Conservation (phyloP, 1,284 basidiomycete genomes). For the Cryptococcus jaspeensis region DNA sequence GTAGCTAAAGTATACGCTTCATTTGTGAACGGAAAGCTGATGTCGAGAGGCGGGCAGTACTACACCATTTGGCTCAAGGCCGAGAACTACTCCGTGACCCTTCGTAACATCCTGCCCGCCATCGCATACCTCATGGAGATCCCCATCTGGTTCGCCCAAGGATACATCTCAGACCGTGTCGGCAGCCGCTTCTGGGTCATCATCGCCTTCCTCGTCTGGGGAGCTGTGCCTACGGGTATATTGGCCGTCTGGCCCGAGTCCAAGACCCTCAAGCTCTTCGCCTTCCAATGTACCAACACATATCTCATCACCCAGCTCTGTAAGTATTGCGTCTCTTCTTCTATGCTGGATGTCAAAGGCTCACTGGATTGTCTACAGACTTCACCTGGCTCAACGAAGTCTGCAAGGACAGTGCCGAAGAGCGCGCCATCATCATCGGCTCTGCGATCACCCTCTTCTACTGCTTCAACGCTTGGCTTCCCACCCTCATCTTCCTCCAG, state of each 20-base stretch:
- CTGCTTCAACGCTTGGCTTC: slow-evolving; percentile 22
- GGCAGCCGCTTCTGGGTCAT: slow-evolving; percentile 3
- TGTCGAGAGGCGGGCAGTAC: background rate
- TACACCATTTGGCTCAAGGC: slow-evolving; percentile 18
- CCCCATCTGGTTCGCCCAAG: slow-evolving; percentile 15
- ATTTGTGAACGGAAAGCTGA: too few species aligned
- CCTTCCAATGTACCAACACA: slow-evolving; percentile 7
- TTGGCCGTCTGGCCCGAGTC: slow-evolving; percentile 18
- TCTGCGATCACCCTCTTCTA: background rate
- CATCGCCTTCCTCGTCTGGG: slow-evolving; percentile 16
- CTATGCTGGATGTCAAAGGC: background rate
- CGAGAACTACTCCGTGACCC: slow-evolving; percentile 13
- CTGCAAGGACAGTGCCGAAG: slow-evolving; percentile 11
- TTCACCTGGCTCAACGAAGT: slow-evolving; percentile 25
- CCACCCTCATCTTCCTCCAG: slow-evolving; percentile 22
- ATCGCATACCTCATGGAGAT: slow-evolving; percentile 20
- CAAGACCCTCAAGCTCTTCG: slow-evolving; percentile 17
- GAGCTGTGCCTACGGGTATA: slow-evolving; percentile 18
- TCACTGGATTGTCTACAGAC: slow-evolving; percentile 11
- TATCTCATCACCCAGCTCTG: too few species aligned
- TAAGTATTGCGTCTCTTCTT: too few species aligned
- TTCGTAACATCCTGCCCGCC: slow-evolving; percentile 18
- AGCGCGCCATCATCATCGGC: slow-evolving; percentile 18
- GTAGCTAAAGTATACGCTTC: background rate
- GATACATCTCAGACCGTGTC: slow-evolving; percentile 17